A percentile compares a stretch with the other conserved stretches of the same genome.
Conservation (phyloP, 2,329 filamentous ascomycete genomes). For the Fusarium beomiforme region DNA sequence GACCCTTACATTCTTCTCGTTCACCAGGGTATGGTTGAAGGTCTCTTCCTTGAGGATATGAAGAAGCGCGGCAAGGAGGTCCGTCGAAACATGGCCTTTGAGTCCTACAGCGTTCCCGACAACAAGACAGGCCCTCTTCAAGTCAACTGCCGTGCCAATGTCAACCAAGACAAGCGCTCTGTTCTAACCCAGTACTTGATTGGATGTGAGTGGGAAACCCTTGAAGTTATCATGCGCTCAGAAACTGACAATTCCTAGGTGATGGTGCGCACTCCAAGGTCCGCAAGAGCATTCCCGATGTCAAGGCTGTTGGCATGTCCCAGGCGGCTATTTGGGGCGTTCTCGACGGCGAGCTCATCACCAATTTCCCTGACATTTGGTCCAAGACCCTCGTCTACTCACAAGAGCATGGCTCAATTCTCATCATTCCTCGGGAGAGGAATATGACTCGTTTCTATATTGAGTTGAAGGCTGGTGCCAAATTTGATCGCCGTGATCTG, state of each 20-base stretch:
- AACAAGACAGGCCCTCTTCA: conserved; percentile 57
- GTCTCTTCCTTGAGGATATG: conserved; percentile 75
- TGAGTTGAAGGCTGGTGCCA: conserved; percentile 60
- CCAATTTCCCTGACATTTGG: conserved; percentile 80
- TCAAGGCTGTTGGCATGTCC: conserved; percentile 65
- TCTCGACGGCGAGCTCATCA: conserved; percentile 75
- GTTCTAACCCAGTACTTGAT: conserved; percentile 72
- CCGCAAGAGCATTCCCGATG: conserved; percentile 68
- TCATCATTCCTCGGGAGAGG: conserved; percentile 78
- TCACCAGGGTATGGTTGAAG: conserved; percentile 81
- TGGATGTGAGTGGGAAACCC: conserved; percentile 63
- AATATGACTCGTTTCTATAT: conserved; percentile 76
- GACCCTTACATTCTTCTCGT: conserved; percentile 67
- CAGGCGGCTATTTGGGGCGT: conserved; percentile 73
- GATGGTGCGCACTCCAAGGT: conserved; percentile 79
- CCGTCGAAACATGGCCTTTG: conserved; percentile 71
- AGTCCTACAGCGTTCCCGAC: conserved; percentile 61
- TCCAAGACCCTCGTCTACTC: conserved; percentile 77
- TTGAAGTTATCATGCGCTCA: not conserved
- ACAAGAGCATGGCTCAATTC: conserved; percentile 72
- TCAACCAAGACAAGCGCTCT: conserved; percentile 60
- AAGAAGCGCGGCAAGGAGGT: conserved; percentile 71
- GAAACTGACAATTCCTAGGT: conserved; percentile 49
- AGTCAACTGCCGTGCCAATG: conserved; percentile 62
- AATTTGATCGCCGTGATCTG: conserved; percentile 52